Base-by-base conservation (phyloP, 192 early-diverging fungal species). In the Pilaira anomala region DNA sequence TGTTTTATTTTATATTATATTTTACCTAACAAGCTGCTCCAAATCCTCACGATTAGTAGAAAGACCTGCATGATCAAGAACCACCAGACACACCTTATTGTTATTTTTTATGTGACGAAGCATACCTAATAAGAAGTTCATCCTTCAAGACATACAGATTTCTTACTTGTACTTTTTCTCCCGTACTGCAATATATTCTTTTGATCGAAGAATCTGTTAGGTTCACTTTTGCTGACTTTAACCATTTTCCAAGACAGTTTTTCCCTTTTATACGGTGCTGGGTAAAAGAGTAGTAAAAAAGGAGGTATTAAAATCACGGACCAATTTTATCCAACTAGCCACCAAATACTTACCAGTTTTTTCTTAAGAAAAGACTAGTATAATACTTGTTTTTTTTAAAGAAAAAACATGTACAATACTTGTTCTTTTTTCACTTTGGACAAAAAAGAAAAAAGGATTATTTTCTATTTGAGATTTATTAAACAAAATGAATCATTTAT, bases 11-110 rank as follows among this genome's bases (percentile, higher is more conserved):
- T 56, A 14, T 36, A 4, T 56, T 56, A 11, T 56, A 36, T 50
- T 40, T 65, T 65, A 52, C 46, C 50, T 36, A 19, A 56, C 12
- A 48, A 65, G 48, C 13, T 65, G 21, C 52, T 56, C 33, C 41
- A 65, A 50, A 48, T 65, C 33, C 19, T 53, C 24, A 33, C 46
- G 30, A 55, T 65, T 65, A 21, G 63, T 65, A 25, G 63, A 50
- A 30, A 65, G 40, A 48, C 63, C 63, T 36, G 63, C 63, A 36
- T 65, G 53, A 56, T 65, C 63, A n/a, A 65, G 48, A 9, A 26
- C 48, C 21, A 65, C 40, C 26, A 65, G 22, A 48, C 49, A 53
- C 26, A 44, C 40, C 41, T 54, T 65, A 18, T n/a, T 40, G 24
- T 52, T 44, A 48, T 41, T 44, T 1, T 29, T 33, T 44, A 65